Conservation (phyloP, 2,329 filamentous ascomycete genomes). For the Penicillium sp. region DNA sequence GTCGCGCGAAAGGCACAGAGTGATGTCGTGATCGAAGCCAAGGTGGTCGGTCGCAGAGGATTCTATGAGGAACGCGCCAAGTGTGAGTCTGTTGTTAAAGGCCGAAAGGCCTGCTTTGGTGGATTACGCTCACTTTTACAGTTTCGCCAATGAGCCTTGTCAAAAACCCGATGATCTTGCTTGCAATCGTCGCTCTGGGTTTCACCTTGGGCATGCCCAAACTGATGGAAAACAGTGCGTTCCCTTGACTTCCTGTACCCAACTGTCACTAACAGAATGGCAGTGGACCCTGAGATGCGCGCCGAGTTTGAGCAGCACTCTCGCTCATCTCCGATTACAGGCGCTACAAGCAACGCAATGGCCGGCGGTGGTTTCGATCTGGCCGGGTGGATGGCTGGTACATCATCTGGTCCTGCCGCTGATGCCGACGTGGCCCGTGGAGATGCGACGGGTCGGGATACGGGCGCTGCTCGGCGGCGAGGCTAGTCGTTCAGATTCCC, state of each 20-base stretch:
- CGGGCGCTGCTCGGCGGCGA: conserved; percentile 26
- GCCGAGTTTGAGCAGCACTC: conserved; percentile 91
- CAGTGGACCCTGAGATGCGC: conserved; percentile 95
- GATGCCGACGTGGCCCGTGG: conserved; percentile 17
- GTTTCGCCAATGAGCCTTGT: conserved; percentile 78
- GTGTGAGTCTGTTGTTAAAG: conserved; percentile 57
- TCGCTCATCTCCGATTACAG: conserved; percentile 67
- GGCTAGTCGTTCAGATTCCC: conserved; percentile 20
- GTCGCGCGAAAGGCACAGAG: conserved; percentile 29
- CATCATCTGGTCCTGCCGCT: conserved; percentile 30
- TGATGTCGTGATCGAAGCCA: conserved; percentile 58
- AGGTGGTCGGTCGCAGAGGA: conserved; percentile 62
- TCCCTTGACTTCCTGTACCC: neutral
- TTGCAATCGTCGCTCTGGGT: conserved; percentile 77
- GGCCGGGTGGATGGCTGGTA: conserved; percentile 66
- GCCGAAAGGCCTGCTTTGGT: neutral
- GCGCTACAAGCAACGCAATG: conserved; percentile 58
- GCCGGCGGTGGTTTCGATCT: conserved; percentile 63
- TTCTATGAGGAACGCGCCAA: conserved; percentile 74
- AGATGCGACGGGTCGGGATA: conserved; percentile 29
- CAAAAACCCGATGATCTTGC: conserved; percentile 95
- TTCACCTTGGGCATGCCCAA: conserved; percentile 93
- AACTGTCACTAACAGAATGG: neutral
- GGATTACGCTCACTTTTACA: conserved; percentile 31
- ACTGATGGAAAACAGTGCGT: conserved; percentile 89